phyloP scores from a whole-genome alignment of 2,329 filamentous ascomycete genomes.

The Stachybotrys chlorohalonatus region DNA sequence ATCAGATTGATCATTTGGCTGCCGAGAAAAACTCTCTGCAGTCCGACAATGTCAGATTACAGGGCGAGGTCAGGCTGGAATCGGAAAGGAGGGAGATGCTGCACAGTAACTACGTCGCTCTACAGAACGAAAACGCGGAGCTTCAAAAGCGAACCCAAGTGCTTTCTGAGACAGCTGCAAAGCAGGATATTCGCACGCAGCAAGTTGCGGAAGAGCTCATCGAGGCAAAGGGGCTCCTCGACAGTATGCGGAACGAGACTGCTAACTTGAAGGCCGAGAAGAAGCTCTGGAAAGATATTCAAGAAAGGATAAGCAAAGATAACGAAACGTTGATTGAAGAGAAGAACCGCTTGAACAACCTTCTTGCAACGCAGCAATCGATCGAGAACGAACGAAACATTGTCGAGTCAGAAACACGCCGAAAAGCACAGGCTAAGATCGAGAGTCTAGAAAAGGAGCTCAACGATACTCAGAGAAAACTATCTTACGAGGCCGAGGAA shows the following conservation, averaged over 20 bases:
- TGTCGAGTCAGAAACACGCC: constrained; percentile 69
- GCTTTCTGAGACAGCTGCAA: constrained; percentile 74
- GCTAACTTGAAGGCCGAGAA: constrained; percentile 94
- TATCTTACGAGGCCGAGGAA: constrained; percentile 76
- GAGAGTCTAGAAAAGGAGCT: constrained; percentile 76
- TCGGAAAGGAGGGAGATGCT: constrained; percentile 83
- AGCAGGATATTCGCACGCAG: constrained; percentile 82
- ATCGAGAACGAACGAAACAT: constrained; percentile 89
- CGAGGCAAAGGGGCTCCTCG: constrained; percentile 70
- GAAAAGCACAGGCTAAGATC: constrained; percentile 68
- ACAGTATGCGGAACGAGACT: constrained; percentile 83
- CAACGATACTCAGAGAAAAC: constrained; percentile 67
- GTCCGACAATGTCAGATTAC: constrained; percentile 69
- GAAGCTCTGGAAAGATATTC: constrained; percentile 87
- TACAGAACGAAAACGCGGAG: constrained; percentile 78
- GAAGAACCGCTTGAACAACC: constrained; percentile 70
- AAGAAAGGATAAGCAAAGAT: constrained; percentile 78
- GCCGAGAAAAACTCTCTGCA: constrained; percentile 76
- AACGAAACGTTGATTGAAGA: constrained; percentile 81
- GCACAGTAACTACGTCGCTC: constrained; percentile 74
- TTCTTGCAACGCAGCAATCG: constrained; percentile 77
- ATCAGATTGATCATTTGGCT: constrained; percentile 74
- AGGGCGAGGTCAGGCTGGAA: constrained; percentile 73
- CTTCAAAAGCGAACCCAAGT: constrained; percentile 73
- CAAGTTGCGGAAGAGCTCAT: constrained; percentile 90